Evolutionary conservation across 1,284 basidiomycete genomes (phyloP), one percentile per base, ranked within the genome.

Genomic region (Heterobasidion annosum): DNA sequence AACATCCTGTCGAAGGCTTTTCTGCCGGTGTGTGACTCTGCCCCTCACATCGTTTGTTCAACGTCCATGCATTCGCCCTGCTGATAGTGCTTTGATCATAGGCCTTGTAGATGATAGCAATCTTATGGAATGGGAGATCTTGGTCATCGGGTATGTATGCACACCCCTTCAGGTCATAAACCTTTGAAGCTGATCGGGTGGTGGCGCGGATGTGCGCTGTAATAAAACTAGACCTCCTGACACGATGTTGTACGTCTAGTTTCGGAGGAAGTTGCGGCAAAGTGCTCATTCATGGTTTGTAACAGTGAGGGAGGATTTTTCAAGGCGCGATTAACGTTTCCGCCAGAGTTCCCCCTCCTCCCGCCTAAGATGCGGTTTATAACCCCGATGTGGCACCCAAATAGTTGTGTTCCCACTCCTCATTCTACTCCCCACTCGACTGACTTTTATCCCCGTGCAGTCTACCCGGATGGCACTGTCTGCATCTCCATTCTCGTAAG

Each of bases 321-420:
- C 72, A 93, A 91, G 71, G 92, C 93, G 13, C 78, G 88, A 52
- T 73, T 98, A 59, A 79, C 83, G 6, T 98, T 98, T 71, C 94
- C 94, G 18, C 73, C 82, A 34, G 93, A 97, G 68, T 99, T 88
- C 68, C 96, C 96, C 16, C 73, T 98, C 52, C 75, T 87, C 42
- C 96, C 96, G 16, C 96, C 96, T 42, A 96, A 91, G 82, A 93
- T 99, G 92, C 83, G 83, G 54, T 99, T 99, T 68, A 80, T 90
- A 59, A 94, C 94, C 5, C 85, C 85, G 57, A 98, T 99, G 95
- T 98, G 96, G 96, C 96, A 99, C 72, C 96, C 97, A 12, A 99
- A 98, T 71, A 92, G 95, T 96, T 60, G 65, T 63, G 57, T 43
- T 40, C 15, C n/a, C 45, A 51, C 10, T 34, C 34, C n/a, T 40